Evolutionary conservation across 495 filamentous ascomycete genomes (phyloP).

Genomic region (Margaritispora aquatica): DNA sequence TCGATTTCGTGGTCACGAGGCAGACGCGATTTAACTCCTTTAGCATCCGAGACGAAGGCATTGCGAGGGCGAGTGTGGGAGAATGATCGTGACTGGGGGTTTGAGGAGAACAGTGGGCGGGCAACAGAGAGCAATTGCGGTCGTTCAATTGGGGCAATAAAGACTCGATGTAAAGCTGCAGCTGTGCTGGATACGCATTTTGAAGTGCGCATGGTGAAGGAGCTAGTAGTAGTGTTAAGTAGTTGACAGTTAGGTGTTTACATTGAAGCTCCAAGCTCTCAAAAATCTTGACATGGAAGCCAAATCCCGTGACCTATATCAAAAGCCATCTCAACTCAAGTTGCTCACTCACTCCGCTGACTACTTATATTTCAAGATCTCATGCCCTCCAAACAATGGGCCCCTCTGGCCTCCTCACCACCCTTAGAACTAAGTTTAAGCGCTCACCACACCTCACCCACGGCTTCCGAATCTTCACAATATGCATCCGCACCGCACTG

Average conservation of each 20-base stretch:
- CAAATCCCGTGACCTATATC: not conserved
- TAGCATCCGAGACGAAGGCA: constrained; percentile 15
- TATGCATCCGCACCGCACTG: constrained; percentile 38
- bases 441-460: constrained; percentile 5
- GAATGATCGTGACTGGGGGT: not conserved
- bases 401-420: not conserved
- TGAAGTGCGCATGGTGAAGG: constrained; percentile 26
- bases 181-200: constrained; percentile 34
- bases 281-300: not conserved
- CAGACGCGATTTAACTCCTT: constrained; percentile 13
- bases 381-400: too few relatives aligned
- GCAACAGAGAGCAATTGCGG: constrained; percentile 8
- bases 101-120: constrained; percentile 5
- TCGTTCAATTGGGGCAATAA: constrained; percentile 25
- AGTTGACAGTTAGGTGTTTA: too few relatives aligned
- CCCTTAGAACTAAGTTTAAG: not conserved
- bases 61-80: constrained; percentile 8
- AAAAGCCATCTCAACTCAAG: too few relatives aligned
- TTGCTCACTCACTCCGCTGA: too few relatives aligned
- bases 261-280: not conserved
- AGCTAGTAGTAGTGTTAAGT: not conserved
- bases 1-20: constrained; percentile 50
- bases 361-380: too few relatives aligned
- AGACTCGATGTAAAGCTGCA: constrained; percentile 32
- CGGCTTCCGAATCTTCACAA: constrained; percentile 11